Conservation (phyloP, 441 rosid species). For the Brassica hybrid region DNA sequence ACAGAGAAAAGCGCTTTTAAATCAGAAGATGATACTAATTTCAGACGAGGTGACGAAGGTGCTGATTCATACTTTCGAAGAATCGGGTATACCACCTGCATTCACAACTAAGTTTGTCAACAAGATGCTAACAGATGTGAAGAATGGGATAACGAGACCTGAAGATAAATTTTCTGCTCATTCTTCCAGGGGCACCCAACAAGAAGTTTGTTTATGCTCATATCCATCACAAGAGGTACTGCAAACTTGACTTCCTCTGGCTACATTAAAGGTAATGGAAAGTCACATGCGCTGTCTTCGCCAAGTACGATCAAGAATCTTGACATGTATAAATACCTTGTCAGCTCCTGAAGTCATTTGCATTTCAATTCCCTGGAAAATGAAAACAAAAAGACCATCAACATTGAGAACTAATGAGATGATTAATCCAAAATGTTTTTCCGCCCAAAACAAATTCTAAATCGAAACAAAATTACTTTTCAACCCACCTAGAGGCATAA, state of each 20-base stretch:
- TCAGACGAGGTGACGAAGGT: constrained; percentile 88
- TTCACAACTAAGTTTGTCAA: neutral
- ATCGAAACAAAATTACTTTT: neutral
- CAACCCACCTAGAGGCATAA: neutral
- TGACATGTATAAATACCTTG: constrained; percentile 65
- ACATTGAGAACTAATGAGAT: neutral
- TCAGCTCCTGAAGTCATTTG: constrained; percentile 75
- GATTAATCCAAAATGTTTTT: neutral
- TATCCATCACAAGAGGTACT: constrained; percentile 79
- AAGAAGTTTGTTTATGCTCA: constrained; percentile 81
- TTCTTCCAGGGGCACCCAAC: constrained; percentile 90
- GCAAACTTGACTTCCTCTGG: constrained; percentile 91
- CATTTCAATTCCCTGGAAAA: constrained; percentile 89
- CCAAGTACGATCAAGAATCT: constrained; percentile 18
- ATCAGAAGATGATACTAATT: constrained; percentile 70
- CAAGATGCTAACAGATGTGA: constrained; percentile 6
- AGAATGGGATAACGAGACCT: constrained; percentile 47
- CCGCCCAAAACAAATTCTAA: neutral
- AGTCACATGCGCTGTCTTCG: constrained; percentile 45
- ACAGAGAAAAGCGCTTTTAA: constrained; percentile 69
- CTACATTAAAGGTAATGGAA: constrained; percentile 69
- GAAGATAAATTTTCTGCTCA: constrained; percentile 84
- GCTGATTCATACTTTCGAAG: constrained; percentile 69
- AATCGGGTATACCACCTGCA: constrained; percentile 69
- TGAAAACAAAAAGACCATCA: neutral